Evolutionary conservation across 345 rosid species (phyloP), one percentile per base, ranked within the genome.

Genomic region (Linum lewisii): DNA sequence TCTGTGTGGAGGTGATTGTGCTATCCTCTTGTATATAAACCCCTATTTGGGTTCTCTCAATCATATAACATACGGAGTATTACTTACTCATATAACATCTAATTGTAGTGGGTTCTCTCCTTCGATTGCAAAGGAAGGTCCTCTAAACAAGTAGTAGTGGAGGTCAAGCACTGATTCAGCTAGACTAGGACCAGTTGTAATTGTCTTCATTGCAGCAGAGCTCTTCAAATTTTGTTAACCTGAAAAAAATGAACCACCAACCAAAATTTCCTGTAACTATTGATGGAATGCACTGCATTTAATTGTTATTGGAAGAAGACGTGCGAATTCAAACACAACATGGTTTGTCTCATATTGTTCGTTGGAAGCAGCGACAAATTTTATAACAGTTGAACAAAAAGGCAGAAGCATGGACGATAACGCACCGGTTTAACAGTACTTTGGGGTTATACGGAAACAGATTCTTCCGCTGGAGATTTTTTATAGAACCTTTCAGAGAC

Each of bases 391-490:
- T 5, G 18, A 58, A 56, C 13, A 5, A 63, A 57, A 49, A 16
- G 51, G 15, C 6, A 32, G 20, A 0, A 56, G 23, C 62, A 47
- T 37, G 54, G 66, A 66, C 58, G 16, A 49, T 51, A 61, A 54
- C 69, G 16, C n/a, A 84, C 98, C 90, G 82, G 72, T 78, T 81
- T 52, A 92, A 71, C 76, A 92, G 95, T 54, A 76, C 86, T 66
- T 74, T 71, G 23, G 96, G 93, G 70, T 88, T 84, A 64, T 88
- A 88, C 9, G 91, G 85, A 76, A 92, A 84, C 53, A 92, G 66
- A 34, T 77, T 80, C 81, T 84, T 88, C 62, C 32, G 65, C 64
- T 80, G 82, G 66, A 91, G 92, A 73, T 68, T 82, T 70, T 78
- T 83, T 58, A 80, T 47, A 25, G 92, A 82, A 23, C 38, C 64